Base-by-base conservation (phyloP, 495 filamentous ascomycete species). In the Aspergillus carlsbadensis region DNA sequence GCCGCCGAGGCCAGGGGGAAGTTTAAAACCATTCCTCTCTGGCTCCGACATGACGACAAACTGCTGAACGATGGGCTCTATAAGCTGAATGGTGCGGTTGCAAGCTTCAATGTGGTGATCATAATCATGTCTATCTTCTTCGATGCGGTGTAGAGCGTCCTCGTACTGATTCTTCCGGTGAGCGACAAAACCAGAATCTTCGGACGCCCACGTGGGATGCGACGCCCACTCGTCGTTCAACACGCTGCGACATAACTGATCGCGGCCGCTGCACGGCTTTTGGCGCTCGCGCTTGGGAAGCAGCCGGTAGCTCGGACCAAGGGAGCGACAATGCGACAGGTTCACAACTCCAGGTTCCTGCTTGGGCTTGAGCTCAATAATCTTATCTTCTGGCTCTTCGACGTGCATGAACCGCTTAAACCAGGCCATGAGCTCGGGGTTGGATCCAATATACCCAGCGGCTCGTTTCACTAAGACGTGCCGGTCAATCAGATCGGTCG, bases 221-320 rank as follows among this genome's bases (percentile, higher is more conserved):
- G 92, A 97, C 2, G 92, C 94, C 95, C 95, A 99, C 58, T 96
- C 89, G 63, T 99, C 94, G 55, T 99, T 99, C 41, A 99, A 80
- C 1, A 98, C 94, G 41, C 83, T 80, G 52, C 87, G 82, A 68
- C 95, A 99, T 59, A 98, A 85, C 69, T 94, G 89, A 67, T 99
- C 95, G 35, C 95, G 87, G 15, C 95, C 95, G 63, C 88, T 90
- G 75, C 95, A 99, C 1, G 85, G 80, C 72, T 92, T 91, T 37
- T 91, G 82, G 5, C 90, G 84, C 69, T 97, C 94, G 44, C 91
- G 78, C 70, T 89, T 92, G 14, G 95, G 95, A 1, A 99, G 78
- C 17, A 97, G 78, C 26, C 95, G 84, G 65, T 99, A 99, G 71
- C 94, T 98, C 6, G 93, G 95, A 5, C 94, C 94, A 18, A 94